phyloP scores from a whole-genome alignment of 139 green algal species.

The Auxenochlorella protothecoides region DNA sequence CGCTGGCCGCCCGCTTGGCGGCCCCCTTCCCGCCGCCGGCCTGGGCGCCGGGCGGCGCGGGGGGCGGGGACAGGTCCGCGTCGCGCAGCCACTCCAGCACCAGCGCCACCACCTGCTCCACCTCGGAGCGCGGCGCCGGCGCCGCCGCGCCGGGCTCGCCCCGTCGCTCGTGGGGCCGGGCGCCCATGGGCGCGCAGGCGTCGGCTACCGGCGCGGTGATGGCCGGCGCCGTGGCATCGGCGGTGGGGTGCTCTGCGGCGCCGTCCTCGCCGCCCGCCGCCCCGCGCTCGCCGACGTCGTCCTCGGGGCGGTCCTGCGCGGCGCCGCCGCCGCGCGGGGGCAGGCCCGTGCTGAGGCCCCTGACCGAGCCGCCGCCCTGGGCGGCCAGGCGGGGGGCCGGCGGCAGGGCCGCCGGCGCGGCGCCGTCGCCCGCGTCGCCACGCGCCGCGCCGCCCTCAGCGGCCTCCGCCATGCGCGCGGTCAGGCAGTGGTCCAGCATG shows the following conservation, averaged over 20 bases:
- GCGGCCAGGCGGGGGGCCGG: too few species aligned
- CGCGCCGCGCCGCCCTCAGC: not conserved
- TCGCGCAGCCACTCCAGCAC: slow-evolving; percentile 30
- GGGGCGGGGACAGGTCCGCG: slow-evolving; percentile 14
- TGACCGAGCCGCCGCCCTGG: too few species aligned
- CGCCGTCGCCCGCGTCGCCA: not conserved
- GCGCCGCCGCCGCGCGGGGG: too few species aligned
- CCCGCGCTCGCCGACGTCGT: not conserved
- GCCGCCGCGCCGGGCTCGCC: not conserved
- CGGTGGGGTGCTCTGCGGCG: not conserved
- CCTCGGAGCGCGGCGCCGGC: not conserved
- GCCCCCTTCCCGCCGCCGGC: not conserved
- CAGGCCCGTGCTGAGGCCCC: too few species aligned
- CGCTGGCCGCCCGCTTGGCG: not conserved
- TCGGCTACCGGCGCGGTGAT: not conserved
- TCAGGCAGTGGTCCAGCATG: slow-evolving; percentile 39
- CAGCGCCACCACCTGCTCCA: slow-evolving; percentile 35
- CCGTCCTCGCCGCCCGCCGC: not conserved
- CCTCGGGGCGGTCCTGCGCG: too few species aligned
- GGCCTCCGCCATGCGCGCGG: not conserved
- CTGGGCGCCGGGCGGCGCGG: not conserved
- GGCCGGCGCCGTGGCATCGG: not conserved
- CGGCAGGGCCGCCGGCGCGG: not conserved
- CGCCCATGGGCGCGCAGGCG: not conserved
- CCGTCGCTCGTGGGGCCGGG: not conserved